Percentiles rank a stretch among this genome's conserved stretches.
These are phyloP conservation scores for Diaporthe citri DNA, from an alignment of 2,329 filamentous ascomycete species.

Conservation along the genomic window DNA sequence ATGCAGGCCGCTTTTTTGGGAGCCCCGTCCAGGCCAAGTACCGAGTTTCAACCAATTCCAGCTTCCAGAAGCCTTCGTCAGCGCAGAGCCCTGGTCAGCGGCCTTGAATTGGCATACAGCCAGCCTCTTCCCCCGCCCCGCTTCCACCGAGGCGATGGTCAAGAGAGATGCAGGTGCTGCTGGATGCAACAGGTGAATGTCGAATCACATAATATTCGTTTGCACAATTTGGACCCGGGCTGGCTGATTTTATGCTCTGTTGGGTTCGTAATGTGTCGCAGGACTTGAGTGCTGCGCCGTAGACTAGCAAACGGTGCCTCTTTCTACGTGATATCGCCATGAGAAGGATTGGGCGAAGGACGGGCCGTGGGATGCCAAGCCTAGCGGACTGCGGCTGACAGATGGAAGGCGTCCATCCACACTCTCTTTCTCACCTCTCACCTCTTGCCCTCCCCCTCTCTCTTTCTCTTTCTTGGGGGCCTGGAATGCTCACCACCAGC, in stretches of 20 bases:
- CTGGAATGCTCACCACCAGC: neutral
- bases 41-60: neutral
- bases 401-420: neutral
- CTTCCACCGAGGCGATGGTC: neutral
- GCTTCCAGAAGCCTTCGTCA: conserved; percentile 13
- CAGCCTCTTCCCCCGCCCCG: neutral
- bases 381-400: conserved; percentile 26
- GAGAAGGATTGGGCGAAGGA: conserved; percentile 16
- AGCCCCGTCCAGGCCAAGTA: neutral
- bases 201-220: no score
- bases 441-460: neutral
- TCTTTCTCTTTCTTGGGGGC: neutral
- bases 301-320: conserved; percentile 1
- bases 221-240: neutral
- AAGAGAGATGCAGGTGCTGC: neutral
- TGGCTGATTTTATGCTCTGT: neutral
- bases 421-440: neutral
- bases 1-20: conserved; percentile 16
- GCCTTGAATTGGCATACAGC: neutral
- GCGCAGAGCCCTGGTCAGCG: neutral
- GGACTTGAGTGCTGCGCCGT: neutral
- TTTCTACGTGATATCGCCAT: neutral
- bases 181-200: neutral
- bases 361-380: conserved; percentile 27
- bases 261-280: neutral